phyloP scores from a whole-genome alignment of 1,284 basidiomycete genomes.

The Marasmius sp. region DNA sequence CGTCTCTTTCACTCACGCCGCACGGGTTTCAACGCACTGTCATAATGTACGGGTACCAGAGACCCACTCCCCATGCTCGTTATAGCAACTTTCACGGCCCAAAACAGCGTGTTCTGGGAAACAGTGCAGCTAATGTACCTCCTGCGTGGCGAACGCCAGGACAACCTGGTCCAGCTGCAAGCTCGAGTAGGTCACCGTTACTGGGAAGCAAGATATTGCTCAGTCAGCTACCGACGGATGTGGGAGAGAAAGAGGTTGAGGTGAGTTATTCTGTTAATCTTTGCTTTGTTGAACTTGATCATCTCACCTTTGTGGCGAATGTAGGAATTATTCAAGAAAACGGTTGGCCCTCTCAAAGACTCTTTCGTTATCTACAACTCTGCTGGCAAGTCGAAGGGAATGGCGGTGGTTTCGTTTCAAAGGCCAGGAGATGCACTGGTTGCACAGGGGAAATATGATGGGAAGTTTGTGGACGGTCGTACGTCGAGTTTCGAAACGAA shows the following conservation, averaged over 20 bases:
- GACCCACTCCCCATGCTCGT: conserved; percentile 28
- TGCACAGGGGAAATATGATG: conserved; percentile 66
- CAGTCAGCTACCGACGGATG: conserved; percentile 67
- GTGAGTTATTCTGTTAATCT: conserved; percentile 36
- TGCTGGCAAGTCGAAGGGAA: conserved; percentile 70
- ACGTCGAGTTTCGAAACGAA: conserved; percentile 30
- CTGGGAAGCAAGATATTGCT: conserved; percentile 70
- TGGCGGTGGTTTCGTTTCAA: conserved; percentile 70
- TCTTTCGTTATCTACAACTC: conserved; percentile 70
- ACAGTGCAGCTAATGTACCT: conserved; percentile 47
- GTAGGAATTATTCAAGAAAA: conserved; percentile 72
- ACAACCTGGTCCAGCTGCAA: neutral
- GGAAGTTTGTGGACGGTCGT: conserved; percentile 76
- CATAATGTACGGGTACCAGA: neutral
- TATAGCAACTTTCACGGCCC: conserved; percentile 49
- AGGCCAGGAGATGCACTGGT: conserved; percentile 57
- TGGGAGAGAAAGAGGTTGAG: conserved; percentile 66
- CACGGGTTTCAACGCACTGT: neutral
- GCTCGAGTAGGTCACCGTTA: conserved; percentile 25
- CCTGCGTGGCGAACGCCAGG: conserved; percentile 55
- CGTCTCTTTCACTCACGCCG: no score
- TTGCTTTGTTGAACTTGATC: neutral
- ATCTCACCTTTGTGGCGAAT: neutral
- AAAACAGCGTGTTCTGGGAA: conserved; percentile 59
- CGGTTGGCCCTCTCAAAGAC: conserved; percentile 70